Evolutionary conservation across 2,329 filamentous ascomycete genomes (phyloP), one percentile per base, ranked within the genome.

Genomic region (Aaosphaeria arxii): DNA sequence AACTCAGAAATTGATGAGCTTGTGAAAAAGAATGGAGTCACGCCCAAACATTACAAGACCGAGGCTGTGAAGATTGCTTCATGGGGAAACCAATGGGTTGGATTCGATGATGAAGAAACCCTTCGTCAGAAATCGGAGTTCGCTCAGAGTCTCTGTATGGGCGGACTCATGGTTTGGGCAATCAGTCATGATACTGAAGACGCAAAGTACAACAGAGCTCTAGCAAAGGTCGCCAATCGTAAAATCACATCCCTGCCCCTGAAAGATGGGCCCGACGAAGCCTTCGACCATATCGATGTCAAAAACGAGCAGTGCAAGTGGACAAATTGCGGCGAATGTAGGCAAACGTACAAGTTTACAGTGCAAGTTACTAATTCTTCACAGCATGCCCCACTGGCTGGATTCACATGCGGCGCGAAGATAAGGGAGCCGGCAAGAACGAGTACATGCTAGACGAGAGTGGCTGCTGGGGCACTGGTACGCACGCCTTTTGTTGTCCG

Each of bases 41-140:
- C 11, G 1, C 51, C 54, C 1, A 46, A 31, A 0, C 48, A 44
- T 2, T 57, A 64, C 40, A 47, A 55, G 41, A 47, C 42, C n/a
- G 51, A 44, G n/a, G 51, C 41, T 0, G 51, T 69, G 11, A 64
- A 71, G 49, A 57, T 57, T 6, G 52, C 68, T 7, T 62, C 60
- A 0, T 74, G 59, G 58, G 11, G 13, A 13, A 43, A 49, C 40
- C 38, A 45, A 30, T 49, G 47, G 47, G 35, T 49, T 1, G 17
- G n/a, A 1, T 49, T 42, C 17, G 47, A 49, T 38, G 47, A 49
- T 28, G 43, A 11, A 5, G 31, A 45, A 13, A 42, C 47, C 7
- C 17, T 45, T 1, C 9, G 39, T 13, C 11, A 11, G 13, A 49
- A 49, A 30, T 32, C 28, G 9, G n/a, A 17, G 2, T 39, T 31